Percentiles rank a stretch among this genome's conserved stretches.
These are phyloP conservation scores for Diaporthe humulicola DNA, from an alignment of 2,329 filamentous ascomycete genomes.

Conservation along the genomic window DNA sequence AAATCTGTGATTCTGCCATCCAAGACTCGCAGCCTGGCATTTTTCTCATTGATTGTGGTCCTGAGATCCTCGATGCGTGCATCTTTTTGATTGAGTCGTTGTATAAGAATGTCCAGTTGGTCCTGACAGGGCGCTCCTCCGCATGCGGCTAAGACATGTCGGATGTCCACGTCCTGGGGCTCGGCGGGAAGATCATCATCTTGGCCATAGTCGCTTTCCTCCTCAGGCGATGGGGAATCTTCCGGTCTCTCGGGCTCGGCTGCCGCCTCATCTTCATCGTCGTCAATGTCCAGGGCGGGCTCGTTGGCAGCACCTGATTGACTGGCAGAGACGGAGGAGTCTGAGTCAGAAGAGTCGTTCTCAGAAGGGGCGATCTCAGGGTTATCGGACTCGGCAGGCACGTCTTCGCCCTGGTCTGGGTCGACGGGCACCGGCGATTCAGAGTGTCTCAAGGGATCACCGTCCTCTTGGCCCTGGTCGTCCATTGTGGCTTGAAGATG, in stretches of 20 bases:
- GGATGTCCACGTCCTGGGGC: background rate
- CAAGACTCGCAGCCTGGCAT: background rate
- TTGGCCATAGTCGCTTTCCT: background rate
- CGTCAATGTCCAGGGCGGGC: background rate
- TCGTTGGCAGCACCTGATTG: background rate
- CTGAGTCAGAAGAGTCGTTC: background rate
- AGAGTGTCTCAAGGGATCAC: too few species aligned
- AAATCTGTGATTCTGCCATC: background rate
- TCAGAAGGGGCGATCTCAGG: background rate
- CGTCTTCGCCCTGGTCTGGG: background rate
- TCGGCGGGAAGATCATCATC: background rate
- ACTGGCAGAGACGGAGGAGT: background rate
- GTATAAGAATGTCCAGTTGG: background rate
- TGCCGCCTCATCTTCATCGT: background rate
- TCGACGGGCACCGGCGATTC: background rate
- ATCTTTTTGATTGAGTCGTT: too few species aligned
- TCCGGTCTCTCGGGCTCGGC: background rate
- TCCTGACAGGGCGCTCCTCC: background rate
- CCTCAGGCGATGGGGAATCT: background rate
- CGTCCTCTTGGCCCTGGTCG: background rate
- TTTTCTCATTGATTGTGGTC: background rate
- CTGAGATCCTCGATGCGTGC: background rate
- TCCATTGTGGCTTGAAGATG: background rate
- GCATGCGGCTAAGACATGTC: background rate
- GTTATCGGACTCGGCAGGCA: background rate